Percentiles rank a stretch among this genome's conserved stretches.
phyloP scores from a whole-genome alignment of 73 alveolate genomes.

The Vitrella brassicaformis region DNA sequence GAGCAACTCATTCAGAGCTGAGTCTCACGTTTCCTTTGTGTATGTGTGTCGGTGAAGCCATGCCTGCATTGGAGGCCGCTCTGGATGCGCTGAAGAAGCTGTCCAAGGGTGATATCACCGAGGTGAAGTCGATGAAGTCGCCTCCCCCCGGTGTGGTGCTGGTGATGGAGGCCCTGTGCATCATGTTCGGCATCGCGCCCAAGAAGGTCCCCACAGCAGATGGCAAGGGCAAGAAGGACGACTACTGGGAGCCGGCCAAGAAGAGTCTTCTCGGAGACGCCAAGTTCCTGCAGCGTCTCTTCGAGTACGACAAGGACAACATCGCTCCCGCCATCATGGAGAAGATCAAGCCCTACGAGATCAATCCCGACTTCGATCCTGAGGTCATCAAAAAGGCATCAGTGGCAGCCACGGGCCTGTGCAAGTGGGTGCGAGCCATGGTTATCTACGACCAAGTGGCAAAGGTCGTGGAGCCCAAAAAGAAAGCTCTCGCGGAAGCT shows the following conservation, averaged over 20 bases:
- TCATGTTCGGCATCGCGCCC: slow-evolving; percentile 68
- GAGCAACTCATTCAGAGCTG: not conserved
- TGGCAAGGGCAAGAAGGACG: slow-evolving; percentile 64
- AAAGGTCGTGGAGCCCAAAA: slow-evolving; percentile 92
- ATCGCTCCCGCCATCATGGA: slow-evolving; percentile 53
- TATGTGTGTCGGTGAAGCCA: slow-evolving; percentile 33
- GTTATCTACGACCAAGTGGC: slow-evolving; percentile 63
- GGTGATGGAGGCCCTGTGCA: slow-evolving; percentile 75
- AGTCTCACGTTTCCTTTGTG: not conserved
- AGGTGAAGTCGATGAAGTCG: slow-evolving; percentile 45
- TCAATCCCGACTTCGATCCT: slow-evolving; percentile 45
- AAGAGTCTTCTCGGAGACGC: slow-evolving; percentile 34
- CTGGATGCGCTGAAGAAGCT: slow-evolving; percentile 60
- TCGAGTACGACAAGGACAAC: slow-evolving; percentile 57
- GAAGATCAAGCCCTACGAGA: slow-evolving; percentile 44
- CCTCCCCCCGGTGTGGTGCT: slow-evolving; percentile 85
- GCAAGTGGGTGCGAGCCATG: slow-evolving; percentile 82
- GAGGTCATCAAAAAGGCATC: slow-evolving; percentile 65
- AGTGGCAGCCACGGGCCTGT: slow-evolving; percentile 70
- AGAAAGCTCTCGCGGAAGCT: slow-evolving; percentile 89
- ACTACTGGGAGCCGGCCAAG: slow-evolving; percentile 76
- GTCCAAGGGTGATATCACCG: slow-evolving; percentile 58
- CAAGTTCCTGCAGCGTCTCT: not conserved
- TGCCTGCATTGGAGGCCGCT: slow-evolving; percentile 63
- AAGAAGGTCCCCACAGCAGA: slow-evolving; percentile 44